Base-by-base conservation (phyloP, 345 rosid genomes). In the Erodium maritimum region DNA sequence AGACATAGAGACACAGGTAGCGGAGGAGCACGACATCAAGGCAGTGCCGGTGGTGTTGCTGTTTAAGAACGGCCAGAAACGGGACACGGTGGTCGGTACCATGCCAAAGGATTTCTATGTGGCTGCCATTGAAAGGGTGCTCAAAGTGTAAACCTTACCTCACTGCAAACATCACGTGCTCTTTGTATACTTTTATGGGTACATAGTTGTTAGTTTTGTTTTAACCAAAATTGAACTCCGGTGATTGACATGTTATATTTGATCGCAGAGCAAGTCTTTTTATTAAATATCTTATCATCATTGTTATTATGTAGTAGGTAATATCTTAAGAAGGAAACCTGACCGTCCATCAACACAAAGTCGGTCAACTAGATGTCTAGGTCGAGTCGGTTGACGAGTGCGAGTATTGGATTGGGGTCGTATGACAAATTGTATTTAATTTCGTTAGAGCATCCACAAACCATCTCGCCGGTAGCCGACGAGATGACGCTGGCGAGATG, bases 101-200 rank as follows among this genome's bases (percentile, higher is more conserved):
- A 88, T 91, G 98, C 98, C 95, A 0, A 91, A 88, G 81, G 90
- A 88, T 22, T 91, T 81, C 73, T 91, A 91, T 52, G 64, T 84
- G 57, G 79, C 95, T 60, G 96, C 98, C 19, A 86, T 91, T 34
- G 90, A 91, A 73, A 91, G 96, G 72, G 86, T 88, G 34, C 67
- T 91, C 75, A 68, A 73, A 55, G 71, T 74, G 7, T 82, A 73
- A 81, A 67, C 67, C 55, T 19, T 23, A 29, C 34, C 34, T 3
- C 34, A 29, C 34, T n/a, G 8, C 34, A 3, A 29, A 3, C 16
- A 42, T 14, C 8, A 10, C 17, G 48, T 42, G 48, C 17, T 42
- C 14, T 42, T 16, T 42, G 17, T 42, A 42, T 42, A 42, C 48
- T 42, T 29, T 42, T 7, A 42, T 42, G 14, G 3, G 48, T 42